phyloP scores from a whole-genome alignment of 2,329 filamentous ascomycete species.

The Fusarium sp. region DNA sequence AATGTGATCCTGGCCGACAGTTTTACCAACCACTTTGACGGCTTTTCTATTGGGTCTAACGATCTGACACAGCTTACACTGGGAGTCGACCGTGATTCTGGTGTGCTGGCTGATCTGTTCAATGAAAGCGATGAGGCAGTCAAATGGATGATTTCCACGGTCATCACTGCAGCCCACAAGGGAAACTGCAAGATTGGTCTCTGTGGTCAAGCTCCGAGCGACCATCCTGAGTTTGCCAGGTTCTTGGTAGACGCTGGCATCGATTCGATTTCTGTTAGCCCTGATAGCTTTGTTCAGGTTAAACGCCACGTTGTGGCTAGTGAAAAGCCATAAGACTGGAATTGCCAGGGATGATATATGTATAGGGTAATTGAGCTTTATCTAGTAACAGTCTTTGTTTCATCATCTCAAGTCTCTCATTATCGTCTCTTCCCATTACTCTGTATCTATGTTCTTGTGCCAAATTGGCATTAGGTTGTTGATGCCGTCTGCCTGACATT shows the following conservation, averaged over 20 bases:
- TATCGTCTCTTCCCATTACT: no score
- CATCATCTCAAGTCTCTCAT: no score
- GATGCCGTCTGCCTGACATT: no score
- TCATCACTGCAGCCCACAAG: slow-evolving; percentile 48
- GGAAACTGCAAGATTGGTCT: slow-evolving; percentile 53
- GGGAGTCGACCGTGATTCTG: slow-evolving; percentile 54
- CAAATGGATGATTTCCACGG: slow-evolving; percentile 54
- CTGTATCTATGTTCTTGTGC: not conserved
- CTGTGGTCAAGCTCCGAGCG: slow-evolving; percentile 55
- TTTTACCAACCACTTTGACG: slow-evolving; percentile 54
- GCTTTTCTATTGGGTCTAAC: slow-evolving; percentile 57
- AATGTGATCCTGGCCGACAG: slow-evolving; percentile 53
- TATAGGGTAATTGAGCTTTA: no score
- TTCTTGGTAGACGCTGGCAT: slow-evolving; percentile 53
- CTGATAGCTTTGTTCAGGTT: slow-evolving; percentile 54
- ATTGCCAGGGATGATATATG: no score
- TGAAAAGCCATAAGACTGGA: not conserved
- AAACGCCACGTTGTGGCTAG: slow-evolving; percentile 48
- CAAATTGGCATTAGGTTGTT: not conserved
- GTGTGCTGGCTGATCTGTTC: slow-evolving; percentile 52
- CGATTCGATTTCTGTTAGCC: slow-evolving; percentile 54
- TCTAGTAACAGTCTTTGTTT: no score
- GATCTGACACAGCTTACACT: slow-evolving; percentile 56
- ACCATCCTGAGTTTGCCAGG: slow-evolving; percentile 54
- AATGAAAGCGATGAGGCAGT: slow-evolving; percentile 55